phyloP scores from a whole-genome alignment of 495 filamentous ascomycete species.

The Penicillium pulvis region DNA sequence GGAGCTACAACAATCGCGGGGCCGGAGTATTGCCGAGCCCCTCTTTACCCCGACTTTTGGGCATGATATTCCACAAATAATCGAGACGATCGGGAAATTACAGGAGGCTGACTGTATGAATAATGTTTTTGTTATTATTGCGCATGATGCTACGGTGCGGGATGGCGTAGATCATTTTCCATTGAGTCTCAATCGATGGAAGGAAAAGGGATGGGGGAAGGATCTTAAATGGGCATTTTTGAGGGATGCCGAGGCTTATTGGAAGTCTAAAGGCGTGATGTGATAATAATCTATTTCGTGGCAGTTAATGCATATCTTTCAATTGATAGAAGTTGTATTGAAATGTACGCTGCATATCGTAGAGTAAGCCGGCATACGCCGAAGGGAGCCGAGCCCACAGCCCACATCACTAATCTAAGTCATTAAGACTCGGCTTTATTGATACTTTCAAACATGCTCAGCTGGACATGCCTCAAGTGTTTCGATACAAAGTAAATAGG shows the following conservation, averaged over 20 bases:
- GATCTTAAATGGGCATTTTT: constrained; percentile 13
- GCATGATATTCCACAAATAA: constrained; percentile 16
- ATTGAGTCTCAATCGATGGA: constrained; percentile 50
- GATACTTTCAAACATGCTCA: too few species aligned
- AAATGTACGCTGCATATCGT: too few species aligned
- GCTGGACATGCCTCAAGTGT: too few species aligned
- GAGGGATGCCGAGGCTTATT: constrained; percentile 6
- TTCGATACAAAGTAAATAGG: too few species aligned
- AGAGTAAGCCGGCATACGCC: too few species aligned
- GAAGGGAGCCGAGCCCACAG: too few species aligned
- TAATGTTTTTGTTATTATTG: constrained; percentile 53
- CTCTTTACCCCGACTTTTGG: constrained; percentile 21
- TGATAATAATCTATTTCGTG: not conserved
- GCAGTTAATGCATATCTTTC: too few species aligned
- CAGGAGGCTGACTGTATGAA: constrained; percentile 53
- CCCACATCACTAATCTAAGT: too few species aligned
- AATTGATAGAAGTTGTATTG: too few species aligned
- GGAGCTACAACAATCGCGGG: constrained; percentile 12
- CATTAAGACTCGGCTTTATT: too few species aligned
- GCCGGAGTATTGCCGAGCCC: constrained; percentile 6
- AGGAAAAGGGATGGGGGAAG: constrained; percentile 46
- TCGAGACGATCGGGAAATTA: constrained; percentile 42
- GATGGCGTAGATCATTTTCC: constrained; percentile 54
- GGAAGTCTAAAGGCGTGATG: constrained; percentile 10
- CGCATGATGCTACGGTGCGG: constrained; percentile 52